Percentiles rank a stretch among this genome's conserved stretches.
Conservation (phyloP, 257 asterid species). For the Catharanthus roseus region DNA sequence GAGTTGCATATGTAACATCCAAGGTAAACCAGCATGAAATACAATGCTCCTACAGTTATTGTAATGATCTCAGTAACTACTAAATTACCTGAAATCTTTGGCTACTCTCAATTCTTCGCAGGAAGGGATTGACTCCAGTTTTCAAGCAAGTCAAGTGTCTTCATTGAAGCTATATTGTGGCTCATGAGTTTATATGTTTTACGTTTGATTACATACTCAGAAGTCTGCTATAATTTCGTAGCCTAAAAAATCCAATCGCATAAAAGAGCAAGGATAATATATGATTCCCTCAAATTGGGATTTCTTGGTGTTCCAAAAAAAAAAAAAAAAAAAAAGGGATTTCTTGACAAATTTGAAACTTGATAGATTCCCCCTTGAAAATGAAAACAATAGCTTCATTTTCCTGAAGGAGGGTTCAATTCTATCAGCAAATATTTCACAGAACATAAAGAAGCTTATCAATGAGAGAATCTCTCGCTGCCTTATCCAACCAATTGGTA, state of each 20-base stretch:
- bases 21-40: not conserved
- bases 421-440: conserved; percentile 2
- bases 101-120: not conserved
- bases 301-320: too few species aligned
- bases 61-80: not conserved
- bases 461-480: not conserved
- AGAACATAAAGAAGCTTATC: not conserved
- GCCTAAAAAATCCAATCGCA: not conserved
- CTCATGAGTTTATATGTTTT: too few species aligned
- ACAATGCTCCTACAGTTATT: not conserved
- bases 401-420: not conserved
- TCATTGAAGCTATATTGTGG: too few species aligned
- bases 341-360: not conserved
- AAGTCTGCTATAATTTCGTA: not conserved
- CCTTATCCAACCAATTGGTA: not conserved
- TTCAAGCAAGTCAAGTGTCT: not conserved
- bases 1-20: not conserved
- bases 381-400: not conserved
- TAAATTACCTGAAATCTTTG: not conserved
- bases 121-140: not conserved
- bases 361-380: not conserved
- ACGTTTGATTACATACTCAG: not conserved
- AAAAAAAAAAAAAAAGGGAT: too few species aligned
- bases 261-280: not conserved
- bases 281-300: not conserved